Conservation (phyloP, 75 land plant species). For the Selaginella moellendorffii region DNA sequence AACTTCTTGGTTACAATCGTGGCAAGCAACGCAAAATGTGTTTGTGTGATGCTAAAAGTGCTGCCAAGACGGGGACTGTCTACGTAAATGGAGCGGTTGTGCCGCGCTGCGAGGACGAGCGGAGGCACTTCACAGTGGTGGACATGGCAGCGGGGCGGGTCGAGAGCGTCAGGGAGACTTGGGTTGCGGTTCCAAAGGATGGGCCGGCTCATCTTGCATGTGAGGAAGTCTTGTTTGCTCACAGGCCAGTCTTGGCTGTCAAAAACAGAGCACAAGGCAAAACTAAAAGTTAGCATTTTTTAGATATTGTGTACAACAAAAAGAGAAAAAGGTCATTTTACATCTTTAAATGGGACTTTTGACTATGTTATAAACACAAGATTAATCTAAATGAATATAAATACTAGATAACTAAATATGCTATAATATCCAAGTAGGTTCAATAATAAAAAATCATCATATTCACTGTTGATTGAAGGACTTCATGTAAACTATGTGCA, state of each 20-base stretch:
- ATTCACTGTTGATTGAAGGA: no score
- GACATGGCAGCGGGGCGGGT: constrained; percentile 1
- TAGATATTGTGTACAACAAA: background rate
- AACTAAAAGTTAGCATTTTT: constrained; percentile 1
- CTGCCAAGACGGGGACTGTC: constrained; percentile 5
- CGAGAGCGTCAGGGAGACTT: background rate
- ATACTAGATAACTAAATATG: no score
- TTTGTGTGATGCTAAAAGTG: background rate
- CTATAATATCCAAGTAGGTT: no score
- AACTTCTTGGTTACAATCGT: background rate
- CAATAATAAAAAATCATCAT: no score
- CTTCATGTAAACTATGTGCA: no score
- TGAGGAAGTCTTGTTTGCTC: constrained; percentile 1
- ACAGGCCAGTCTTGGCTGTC: background rate
- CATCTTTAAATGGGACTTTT: background rate
- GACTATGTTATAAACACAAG: background rate
- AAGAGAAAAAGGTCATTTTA: background rate
- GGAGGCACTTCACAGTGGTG: constrained; percentile 10
- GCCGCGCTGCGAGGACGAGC: constrained; percentile 10
- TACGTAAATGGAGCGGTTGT: constrained; percentile 8
- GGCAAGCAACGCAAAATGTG: constrained; percentile 6
- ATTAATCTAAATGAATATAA: no score
- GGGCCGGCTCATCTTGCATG: constrained; percentile 8
- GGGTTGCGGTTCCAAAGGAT: constrained; percentile 4
- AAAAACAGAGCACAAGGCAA: background rate